Conservation (phyloP, 495 filamentous ascomycete species). For the Penicillium odoratum region DNA sequence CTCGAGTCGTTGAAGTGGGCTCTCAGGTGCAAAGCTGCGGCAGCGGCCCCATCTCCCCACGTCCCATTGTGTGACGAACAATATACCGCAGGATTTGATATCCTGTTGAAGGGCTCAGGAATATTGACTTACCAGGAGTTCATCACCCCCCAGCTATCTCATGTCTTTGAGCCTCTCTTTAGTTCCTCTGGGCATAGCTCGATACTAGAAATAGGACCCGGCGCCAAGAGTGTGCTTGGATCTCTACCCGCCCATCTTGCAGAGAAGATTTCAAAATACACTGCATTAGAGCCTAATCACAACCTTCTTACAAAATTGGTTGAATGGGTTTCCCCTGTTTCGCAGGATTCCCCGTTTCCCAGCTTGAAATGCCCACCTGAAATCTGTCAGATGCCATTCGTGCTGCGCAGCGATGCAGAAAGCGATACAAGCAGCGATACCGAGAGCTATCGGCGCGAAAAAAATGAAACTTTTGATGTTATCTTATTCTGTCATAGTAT, state of each 20-base stretch:
- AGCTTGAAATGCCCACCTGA: conserved; percentile 43
- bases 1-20: too few species aligned
- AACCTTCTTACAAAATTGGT: conserved; percentile 50
- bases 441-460: conserved; percentile 25
- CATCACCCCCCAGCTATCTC: too few species aligned
- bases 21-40: too few species aligned
- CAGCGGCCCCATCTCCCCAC: too few species aligned
- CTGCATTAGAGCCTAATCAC: conserved; percentile 58
- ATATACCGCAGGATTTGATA: too few species aligned
- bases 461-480: conserved; percentile 42
- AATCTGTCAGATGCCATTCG: conserved; percentile 50
- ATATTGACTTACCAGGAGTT: too few species aligned
- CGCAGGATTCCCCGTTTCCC: conserved; percentile 45
- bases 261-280: conserved; percentile 50
- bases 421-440: conserved; percentile 15
- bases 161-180: conserved; percentile 34
- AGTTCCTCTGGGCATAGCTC: conserved; percentile 49
- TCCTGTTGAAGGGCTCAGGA: too few species aligned
- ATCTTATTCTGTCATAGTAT: conserved; percentile 66
- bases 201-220: conserved; percentile 62
- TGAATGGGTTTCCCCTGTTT: conserved; percentile 40
- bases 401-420: conserved; percentile 19
- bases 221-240: conserved; percentile 56
- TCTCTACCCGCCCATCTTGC: conserved; percentile 47
- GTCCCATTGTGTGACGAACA: too few species aligned